Evolutionary conservation across 2,329 filamentous ascomycete species (phyloP).

Genomic region (Colletotrichum plurivorum): DNA sequence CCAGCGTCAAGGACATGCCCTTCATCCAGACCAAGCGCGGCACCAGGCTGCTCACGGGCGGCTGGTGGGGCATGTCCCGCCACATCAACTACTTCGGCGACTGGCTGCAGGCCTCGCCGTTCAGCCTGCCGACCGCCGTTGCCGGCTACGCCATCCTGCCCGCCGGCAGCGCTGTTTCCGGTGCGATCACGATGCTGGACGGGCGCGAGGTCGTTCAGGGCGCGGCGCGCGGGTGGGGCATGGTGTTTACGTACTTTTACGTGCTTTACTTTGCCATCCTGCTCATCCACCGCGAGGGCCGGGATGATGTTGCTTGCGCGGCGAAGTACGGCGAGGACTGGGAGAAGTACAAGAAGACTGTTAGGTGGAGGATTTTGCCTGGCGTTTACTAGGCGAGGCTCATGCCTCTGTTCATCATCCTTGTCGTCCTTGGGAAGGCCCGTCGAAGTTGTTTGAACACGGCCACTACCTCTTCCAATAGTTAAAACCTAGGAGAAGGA

Average conservation of each 20-base stretch:
- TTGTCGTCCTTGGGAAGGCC: neutral
- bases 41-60: conserved; percentile 75
- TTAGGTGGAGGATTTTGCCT: conserved; percentile 81
- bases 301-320: conserved; percentile 86
- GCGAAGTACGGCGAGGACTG: conserved; percentile 88
- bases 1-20: conserved; percentile 73
- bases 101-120: conserved; percentile 81
- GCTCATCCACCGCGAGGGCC: conserved; percentile 82
- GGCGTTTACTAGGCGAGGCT: conserved; percentile 72
- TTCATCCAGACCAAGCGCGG: conserved; percentile 78
- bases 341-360: conserved; percentile 81
- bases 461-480: no score
- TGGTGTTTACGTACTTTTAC: conserved; percentile 88
- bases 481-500: no score
- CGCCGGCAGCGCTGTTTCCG: conserved; percentile 46
- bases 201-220: conserved; percentile 73
- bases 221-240: conserved; percentile 80
- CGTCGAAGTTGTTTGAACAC: no score
- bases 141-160: conserved; percentile 73
- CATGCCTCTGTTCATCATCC: neutral
- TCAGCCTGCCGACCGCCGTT: conserved; percentile 77
- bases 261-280: conserved; percentile 85
- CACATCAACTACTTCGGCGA: conserved; percentile 85
- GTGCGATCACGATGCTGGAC: conserved; percentile 61
- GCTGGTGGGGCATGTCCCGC: conserved; percentile 81